Percentiles rank a stretch among this genome's conserved stretches.
These are phyloP conservation scores for Penicillium ucsense DNA, from an alignment of 495 filamentous ascomycete species.

Conservation along the genomic window DNA sequence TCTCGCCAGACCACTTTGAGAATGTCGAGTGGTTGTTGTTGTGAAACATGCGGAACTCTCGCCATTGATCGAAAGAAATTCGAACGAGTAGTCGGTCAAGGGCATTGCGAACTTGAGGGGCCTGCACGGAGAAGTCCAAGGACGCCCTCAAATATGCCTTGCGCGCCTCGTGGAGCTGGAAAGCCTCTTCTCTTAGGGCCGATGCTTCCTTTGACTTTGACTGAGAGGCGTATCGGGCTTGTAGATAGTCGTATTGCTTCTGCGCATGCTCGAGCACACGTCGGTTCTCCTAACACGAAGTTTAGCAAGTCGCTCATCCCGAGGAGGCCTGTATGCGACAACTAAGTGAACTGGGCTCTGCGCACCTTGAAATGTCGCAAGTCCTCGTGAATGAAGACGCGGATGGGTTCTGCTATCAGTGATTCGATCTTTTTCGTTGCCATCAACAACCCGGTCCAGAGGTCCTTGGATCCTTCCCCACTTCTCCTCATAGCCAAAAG, in stretches of 20 bases:
- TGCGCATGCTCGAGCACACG: constrained; percentile 69
- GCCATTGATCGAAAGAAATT: constrained; percentile 76
- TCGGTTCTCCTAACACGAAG: constrained; percentile 56
- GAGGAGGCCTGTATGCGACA: neutral
- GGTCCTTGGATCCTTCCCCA: constrained; percentile 75
- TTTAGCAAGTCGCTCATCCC: constrained; percentile 11
- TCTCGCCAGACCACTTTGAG: constrained; percentile 58
- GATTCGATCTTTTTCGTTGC: constrained; percentile 65
- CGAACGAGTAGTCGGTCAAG: constrained; percentile 80
- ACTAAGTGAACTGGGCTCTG: neutral
- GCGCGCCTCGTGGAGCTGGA: constrained; percentile 87
- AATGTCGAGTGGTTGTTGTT: constrained; percentile 48
- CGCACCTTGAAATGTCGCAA: constrained; percentile 53
- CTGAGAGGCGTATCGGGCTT: constrained; percentile 71
- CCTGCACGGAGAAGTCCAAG: constrained; percentile 84
- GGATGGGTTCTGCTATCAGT: constrained; percentile 71
- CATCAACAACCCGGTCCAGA: constrained; percentile 67
- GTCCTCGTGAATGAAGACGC: constrained; percentile 64
- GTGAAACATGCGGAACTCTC: constrained; percentile 62
- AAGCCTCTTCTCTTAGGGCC: constrained; percentile 84
- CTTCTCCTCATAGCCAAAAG: constrained; percentile 73
- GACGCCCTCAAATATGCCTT: constrained; percentile 85
- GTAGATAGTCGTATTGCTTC: constrained; percentile 67
- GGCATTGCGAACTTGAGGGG: constrained; percentile 68
- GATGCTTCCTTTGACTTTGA: constrained; percentile 91